Evolutionary conservation across 768 basidiomycete genomes (phyloP).

Genomic region (Russula sp.): DNA sequence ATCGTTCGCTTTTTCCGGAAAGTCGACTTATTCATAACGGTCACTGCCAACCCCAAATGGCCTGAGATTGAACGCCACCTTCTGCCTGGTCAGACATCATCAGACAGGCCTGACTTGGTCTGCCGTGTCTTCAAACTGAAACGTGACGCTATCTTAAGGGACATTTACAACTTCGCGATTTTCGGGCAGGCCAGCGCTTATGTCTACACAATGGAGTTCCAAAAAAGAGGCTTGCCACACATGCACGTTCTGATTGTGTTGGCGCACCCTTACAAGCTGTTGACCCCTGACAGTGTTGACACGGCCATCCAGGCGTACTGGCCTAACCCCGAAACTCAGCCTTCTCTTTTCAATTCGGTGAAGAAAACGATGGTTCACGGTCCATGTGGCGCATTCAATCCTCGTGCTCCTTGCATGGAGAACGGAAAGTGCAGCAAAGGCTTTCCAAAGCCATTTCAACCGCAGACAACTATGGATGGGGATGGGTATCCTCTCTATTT

Average conservation of each 20-base stretch:
- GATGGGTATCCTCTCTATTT: background rate
- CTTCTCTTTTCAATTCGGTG: background rate
- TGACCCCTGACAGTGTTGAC: background rate
- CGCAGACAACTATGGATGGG: fast-evolving
- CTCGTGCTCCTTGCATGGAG: background rate
- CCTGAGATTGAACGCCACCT: background rate
- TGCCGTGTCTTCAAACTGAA: constrained; percentile 40
- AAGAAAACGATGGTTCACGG: background rate
- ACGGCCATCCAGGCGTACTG: fast-evolving
- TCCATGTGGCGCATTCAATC: background rate
- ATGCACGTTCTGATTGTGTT: constrained; percentile 35
- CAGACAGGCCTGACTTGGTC: constrained; percentile 43
- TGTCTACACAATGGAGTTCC: constrained; percentile 26
- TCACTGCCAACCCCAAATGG: background rate
- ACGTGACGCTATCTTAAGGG: too few relatives aligned
- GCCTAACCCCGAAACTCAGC: background rate
- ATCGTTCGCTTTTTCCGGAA: constrained; percentile 32
- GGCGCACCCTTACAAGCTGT: background rate
- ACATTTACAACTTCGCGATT: constrained; percentile 38
- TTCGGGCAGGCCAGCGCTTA: constrained; percentile 30
- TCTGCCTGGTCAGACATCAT: constrained; percentile 26
- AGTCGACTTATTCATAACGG: constrained; percentile 34
- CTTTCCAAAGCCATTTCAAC: background rate
- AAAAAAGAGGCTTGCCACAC: constrained; percentile 50
- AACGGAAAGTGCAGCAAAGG: background rate